Evolutionary conservation across 225 moss, liverwort and hornwort species (phyloP), one percentile per base, ranked within the genome.

Genomic region (Polytrichum formosum): DNA sequence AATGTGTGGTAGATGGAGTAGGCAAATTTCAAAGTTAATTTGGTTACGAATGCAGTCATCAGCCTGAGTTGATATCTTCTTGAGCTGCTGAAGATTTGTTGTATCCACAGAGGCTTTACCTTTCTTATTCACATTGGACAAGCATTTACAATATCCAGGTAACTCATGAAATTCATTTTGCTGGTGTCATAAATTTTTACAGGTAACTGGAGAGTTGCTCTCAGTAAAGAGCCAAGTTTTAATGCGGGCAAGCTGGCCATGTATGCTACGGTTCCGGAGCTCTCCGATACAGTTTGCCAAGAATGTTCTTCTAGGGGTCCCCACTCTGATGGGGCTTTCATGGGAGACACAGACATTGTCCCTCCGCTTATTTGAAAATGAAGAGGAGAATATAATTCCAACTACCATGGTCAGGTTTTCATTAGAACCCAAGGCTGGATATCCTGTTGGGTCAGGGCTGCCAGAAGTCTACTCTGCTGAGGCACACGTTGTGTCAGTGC

Each of bases 401-500:
- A 92, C 94, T n/a, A 91, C 91, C 35, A 73, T 77, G 72, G 87
- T 94, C 67, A 85, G 84, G 61, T 85, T 92, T 56, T 59, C 70
- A 16, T 65, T 98, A 18, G 88, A 98, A 73, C 88, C 94, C 1
- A 94, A 87, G 77, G 88, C 94, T 54, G 81, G 85, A 29, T 83
- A 61, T 75, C 79, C 69, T 21, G 66, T 56, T 5, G 92, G 90
- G 68, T 82, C 74, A 56, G 91, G 98, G 53, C 73, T 98, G 60
- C 98, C 98, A 63, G 91, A 94, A 71, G 75, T 98, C 58, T 90
- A 94, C 67, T 76, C 83, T 6, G 92, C 94, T 6, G 83, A 84
- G 67, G 70, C 90, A 1, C 76, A 74, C 22, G 72, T 98, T 28
- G 53, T 87, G 60, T 91, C 98, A 29, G 86, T 78, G 62, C 80